These are phyloP conservation scores for Rhazya stricta DNA, from an alignment of 257 asterid genomes.

Conservation along the genomic window DNA sequence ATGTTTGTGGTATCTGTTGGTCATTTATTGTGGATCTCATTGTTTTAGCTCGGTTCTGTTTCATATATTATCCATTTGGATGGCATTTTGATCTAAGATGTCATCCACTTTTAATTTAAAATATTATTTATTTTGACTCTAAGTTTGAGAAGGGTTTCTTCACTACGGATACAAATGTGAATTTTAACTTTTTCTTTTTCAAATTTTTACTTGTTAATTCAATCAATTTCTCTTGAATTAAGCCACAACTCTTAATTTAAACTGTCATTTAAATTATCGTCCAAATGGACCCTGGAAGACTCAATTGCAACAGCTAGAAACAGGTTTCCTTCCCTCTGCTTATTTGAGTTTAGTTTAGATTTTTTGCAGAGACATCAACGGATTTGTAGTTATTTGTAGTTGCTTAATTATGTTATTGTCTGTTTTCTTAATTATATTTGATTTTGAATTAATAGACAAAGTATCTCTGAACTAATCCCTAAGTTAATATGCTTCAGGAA, in stretches of 20 bases:
- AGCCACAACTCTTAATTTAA: too few species aligned
- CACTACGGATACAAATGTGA: too few species aligned
- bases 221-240: too few species aligned
- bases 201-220: too few species aligned
- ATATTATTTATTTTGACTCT: too few species aligned
- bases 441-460: neutral
- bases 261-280: too few species aligned
- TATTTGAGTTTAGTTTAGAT: neutral
- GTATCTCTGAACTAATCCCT: slow-evolving; percentile 6
- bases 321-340: neutral
- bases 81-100: too few species aligned
- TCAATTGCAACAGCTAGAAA: neutral
- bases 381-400: neutral
- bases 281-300: too few species aligned
- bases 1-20: neutral
- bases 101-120: too few species aligned
- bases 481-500: slow-evolving; percentile 54
- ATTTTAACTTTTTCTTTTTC: too few species aligned
- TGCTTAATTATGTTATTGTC: neutral
- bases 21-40: neutral
- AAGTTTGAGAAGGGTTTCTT: too few species aligned
- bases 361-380: neutral
- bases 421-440: neutral
- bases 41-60: neutral
- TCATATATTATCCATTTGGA: too few species aligned